Evolutionary conservation across 495 filamentous ascomycete species (phyloP), one percentile per base, ranked within the genome.

Genomic region (Halenospora varia): DNA sequence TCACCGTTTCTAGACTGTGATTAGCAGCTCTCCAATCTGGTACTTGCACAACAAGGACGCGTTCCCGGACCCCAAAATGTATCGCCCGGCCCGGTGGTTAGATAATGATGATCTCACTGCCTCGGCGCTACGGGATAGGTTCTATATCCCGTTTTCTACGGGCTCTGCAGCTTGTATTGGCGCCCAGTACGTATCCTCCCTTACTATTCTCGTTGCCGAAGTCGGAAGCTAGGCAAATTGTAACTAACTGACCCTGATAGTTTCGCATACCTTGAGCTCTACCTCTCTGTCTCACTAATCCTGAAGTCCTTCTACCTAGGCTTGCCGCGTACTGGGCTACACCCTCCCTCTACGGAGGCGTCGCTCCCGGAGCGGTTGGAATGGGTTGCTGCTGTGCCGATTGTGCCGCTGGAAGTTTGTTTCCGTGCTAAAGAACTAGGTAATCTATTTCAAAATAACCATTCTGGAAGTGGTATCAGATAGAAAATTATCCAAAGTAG

Each of bases 1-100:
- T 35, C 6, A 6, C 29, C 29, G 19, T 48, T 22, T 22, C 3
- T 23, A 48, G 45, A 48, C 45, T 23, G 22, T 48, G 10, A 48
- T 48, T 10, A 48, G 45, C 45, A 48, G 45, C 45, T 18, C 15
- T 20, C 45, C 45, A 48, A 48, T 48, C 17, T 48, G 45, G 45
- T 48, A 48, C 22, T 19, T 48, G 19, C 45, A 48, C 22, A 19
- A 48, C 45, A 48, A 48, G 10, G 22, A 17, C 6, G 45, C 45
- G 17, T 48, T 48, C 22, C 45, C 45, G 1, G 17, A 13, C 11
- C 45, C 45, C 2, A 48, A 8, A 23, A 17, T 20, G 10, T 48
- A 20, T 23, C 45, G 45, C 19, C 45, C 45, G 11, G 17, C 45
- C 22, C 45, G 45, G 10, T 48, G 45, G 45, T 19, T 48, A 11